phyloP scores from a whole-genome alignment of 805 yeast genomes.

The Millerago galiae region DNA sequence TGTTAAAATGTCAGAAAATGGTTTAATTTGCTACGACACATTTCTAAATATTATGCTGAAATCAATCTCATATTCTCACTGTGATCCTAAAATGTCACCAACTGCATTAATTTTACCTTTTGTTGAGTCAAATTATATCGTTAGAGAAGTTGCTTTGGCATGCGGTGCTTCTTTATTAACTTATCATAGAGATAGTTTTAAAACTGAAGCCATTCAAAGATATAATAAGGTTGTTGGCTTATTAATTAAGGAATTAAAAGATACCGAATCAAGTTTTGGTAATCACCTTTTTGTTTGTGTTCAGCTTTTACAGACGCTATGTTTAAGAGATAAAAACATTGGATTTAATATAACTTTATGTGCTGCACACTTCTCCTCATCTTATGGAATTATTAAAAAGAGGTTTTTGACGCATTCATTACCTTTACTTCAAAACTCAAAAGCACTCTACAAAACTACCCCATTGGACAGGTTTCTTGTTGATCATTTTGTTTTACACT shows the following conservation, averaged over 20 bases:
- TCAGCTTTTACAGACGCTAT: slow-evolving; percentile 21
- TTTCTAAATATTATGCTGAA: slow-evolving; percentile 18
- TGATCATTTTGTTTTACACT: slow-evolving; percentile 22
- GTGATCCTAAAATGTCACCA: slow-evolving; percentile 17
- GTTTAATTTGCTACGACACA: slow-evolving; percentile 16
- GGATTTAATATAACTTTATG: slow-evolving; percentile 22
- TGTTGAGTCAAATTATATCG: slow-evolving; percentile 13
- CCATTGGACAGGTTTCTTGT: slow-evolving; percentile 18
- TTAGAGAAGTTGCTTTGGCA: slow-evolving; percentile 19
- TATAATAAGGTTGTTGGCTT: slow-evolving; percentile 16
- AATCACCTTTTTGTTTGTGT: slow-evolving; percentile 21
- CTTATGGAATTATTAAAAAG: slow-evolving; percentile 23
- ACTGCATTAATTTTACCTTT: slow-evolving; percentile 15
- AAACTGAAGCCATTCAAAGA: slow-evolving; percentile 12
- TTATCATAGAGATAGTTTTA: slow-evolving; percentile 14
- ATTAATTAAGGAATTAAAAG: slow-evolving; percentile 15
- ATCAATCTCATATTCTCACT: slow-evolving; percentile 20
- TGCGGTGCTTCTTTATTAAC: slow-evolving; percentile 23
- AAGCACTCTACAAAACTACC: slow-evolving; percentile 1
- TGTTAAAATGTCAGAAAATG: slow-evolving; percentile 11
- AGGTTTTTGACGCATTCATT: slow-evolving; percentile 10
- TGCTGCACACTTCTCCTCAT: slow-evolving; percentile 22
- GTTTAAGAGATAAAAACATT: slow-evolving; percentile 21
- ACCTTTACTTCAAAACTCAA: neutral
- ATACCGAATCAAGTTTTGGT: slow-evolving; percentile 19